Evolutionary conservation across 495 filamentous ascomycete species (phyloP).

Genomic region (Hypoxylon cercidicola): DNA sequence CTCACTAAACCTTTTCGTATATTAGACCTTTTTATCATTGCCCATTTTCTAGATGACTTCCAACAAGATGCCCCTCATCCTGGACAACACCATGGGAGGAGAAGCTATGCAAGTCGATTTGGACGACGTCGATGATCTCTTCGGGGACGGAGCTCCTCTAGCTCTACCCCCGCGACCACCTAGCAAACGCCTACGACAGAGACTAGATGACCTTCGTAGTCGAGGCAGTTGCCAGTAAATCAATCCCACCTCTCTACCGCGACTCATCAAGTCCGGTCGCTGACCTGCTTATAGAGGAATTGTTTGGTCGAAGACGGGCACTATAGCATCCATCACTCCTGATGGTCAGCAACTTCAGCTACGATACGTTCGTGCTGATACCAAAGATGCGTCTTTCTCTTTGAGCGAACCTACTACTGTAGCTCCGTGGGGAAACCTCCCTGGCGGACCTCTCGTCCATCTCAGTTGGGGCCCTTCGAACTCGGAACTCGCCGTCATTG

Average conservation of each 20-base stretch:
- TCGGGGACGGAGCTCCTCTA: constrained; percentile 74
- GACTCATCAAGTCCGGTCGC: constrained; percentile 11
- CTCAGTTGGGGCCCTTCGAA: constrained; percentile 81
- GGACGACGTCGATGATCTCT: constrained; percentile 78
- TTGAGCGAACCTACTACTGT: constrained; percentile 68
- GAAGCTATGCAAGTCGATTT: constrained; percentile 72
- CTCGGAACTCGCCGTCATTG: constrained; percentile 77
- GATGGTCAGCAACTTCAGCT: constrained; percentile 75
- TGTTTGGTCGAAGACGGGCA: constrained; percentile 90
- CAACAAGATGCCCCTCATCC: constrained; percentile 51
- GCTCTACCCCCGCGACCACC: constrained; percentile 61
- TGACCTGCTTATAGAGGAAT: constrained; percentile 68
- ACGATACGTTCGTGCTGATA: constrained; percentile 74
- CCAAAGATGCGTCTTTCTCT: constrained; percentile 78
- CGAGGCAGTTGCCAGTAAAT: constrained; percentile 86
- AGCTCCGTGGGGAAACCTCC: constrained; percentile 47
- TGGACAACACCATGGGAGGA: constrained; percentile 46
- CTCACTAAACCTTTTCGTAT: not conserved
- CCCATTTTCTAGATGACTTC: constrained; percentile 36
- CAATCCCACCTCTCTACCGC: constrained; percentile 1
- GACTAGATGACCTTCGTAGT: constrained; percentile 80
- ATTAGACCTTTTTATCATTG: not conserved
- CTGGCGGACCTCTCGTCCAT: constrained; percentile 71
- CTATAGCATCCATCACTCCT: constrained; percentile 82
- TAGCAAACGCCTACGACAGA: constrained; percentile 74